Evolutionary conservation across 176 grass and related monocot genomes (phyloP), one percentile per base, ranked within the genome.

Genomic region (Raddia guianensis): DNA sequence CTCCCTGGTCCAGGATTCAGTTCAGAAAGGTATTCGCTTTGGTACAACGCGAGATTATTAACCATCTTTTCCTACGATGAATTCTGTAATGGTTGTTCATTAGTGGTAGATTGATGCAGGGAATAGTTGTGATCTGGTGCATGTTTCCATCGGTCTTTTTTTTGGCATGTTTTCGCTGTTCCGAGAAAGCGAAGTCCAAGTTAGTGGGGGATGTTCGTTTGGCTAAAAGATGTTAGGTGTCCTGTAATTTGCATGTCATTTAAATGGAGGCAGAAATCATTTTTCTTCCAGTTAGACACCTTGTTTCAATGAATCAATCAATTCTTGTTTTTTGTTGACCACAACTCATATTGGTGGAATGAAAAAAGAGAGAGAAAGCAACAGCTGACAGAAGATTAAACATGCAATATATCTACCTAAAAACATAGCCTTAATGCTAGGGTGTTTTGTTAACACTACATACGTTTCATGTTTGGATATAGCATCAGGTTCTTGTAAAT

Each of bases 111-210:
- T 81, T 60, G 21, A 80, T 76, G 55, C 65, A 81, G 13, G 35
- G 54, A 77, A 44, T 50, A 34, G 8, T 34, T 34, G 16, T 66
- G 66, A 56, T 89, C 59, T 8, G 7, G 13, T 49, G 57, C 20
- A 43, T 56, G 5, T 49, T 40, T 60, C 37, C 1, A 6, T n/a
- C 58, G 73, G 46, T 18, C 54, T 63, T 5, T 11, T 57, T 73
- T 37, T 70, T 21, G 69, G 57, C 65, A 51, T 77, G 77, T 48
- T 81, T 49, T 27, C 21, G 27, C 15, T 32, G n/a, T 27, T 63
- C 3, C 43, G 33, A 49, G 81, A 89, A 89, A 85, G 65, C 50
- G 56, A 76, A 55, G 72, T 76, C 72, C 3, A 10, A 49, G 11
- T 27, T 27, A 27, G 27, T 27, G 27, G 27, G 27, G 27, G 27